phyloP scores from a whole-genome alignment of 2,329 filamentous ascomycete species.

The Zasmidium angulare region DNA sequence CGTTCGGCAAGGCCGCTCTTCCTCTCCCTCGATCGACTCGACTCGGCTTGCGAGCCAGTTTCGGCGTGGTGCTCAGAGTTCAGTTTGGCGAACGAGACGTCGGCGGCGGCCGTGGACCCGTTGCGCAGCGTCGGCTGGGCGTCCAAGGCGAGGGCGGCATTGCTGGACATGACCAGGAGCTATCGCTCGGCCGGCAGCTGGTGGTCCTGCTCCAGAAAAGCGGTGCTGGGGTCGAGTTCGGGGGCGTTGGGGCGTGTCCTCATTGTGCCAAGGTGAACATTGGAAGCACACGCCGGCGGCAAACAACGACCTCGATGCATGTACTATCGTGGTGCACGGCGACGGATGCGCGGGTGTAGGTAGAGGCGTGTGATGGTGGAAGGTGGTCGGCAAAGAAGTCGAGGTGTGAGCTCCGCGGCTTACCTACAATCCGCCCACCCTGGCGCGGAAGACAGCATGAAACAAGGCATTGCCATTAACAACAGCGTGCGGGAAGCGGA shows the following conservation, averaged over 20 bases:
- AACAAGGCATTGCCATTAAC: too few relatives aligned
- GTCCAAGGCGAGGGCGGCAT: constrained; percentile 10
- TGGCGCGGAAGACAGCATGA: too few relatives aligned
- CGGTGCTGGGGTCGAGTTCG: not conserved
- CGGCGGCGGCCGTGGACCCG: constrained; percentile 22
- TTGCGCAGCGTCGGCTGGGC: constrained; percentile 13
- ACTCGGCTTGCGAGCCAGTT: constrained; percentile 28
- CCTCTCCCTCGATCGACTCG: constrained; percentile 22
- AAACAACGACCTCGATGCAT: not conserved
- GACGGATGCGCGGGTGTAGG: not conserved
- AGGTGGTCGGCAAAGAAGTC: not conserved
- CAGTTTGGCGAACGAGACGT: constrained; percentile 26
- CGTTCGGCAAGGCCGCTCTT: constrained; percentile 8
- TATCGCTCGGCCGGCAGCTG: not conserved
- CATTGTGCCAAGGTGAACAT: not conserved
- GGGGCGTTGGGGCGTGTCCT: not conserved
- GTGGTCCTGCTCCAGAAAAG: not conserved
- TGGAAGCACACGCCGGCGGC: not conserved
- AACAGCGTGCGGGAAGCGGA: too few relatives aligned
- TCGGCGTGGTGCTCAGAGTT: constrained; percentile 24
- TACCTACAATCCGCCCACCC: too few relatives aligned
- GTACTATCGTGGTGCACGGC: not conserved
- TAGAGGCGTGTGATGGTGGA: not conserved
- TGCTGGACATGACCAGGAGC: constrained; percentile 22
- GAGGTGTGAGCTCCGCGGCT: too few relatives aligned